Percentiles rank a stretch among this genome's conserved stretches.
These are phyloP conservation scores for Nectriaceae sp. DNA, from an alignment of 2,329 filamentous ascomycete genomes.

Conservation along the genomic window DNA sequence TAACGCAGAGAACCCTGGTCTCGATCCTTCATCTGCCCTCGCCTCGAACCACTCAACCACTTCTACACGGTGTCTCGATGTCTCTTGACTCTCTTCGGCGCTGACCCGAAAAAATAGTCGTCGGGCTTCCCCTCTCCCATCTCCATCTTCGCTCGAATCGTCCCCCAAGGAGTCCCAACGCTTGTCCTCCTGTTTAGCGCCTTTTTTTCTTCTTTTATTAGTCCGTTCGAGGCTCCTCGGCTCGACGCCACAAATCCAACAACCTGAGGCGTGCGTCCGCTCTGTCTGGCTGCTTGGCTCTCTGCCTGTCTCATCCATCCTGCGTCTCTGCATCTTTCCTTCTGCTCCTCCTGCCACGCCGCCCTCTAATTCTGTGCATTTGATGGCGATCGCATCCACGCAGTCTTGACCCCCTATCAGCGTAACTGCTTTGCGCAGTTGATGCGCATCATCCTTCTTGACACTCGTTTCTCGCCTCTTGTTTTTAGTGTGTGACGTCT, in stretches of 20 bases:
- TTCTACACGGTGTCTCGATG: no score
- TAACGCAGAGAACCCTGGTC: no score
- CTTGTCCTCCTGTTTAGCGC: background rate
- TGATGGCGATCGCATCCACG: background rate
- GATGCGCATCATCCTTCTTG: background rate
- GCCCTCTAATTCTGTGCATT: background rate
- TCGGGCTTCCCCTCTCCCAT: background rate
- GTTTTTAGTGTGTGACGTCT: background rate
- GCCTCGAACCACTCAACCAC: constrained; percentile 19
- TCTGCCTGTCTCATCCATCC: constrained; percentile 13
- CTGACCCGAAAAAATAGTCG: background rate
- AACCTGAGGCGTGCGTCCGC: constrained; percentile 12
- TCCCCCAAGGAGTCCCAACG: background rate
- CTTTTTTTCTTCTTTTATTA: background rate
- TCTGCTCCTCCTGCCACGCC: background rate
- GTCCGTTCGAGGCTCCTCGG: constrained; percentile 23
- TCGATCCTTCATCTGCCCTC: constrained; percentile 14
- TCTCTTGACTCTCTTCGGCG: background rate
- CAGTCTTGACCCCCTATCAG: background rate
- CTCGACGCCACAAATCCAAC: constrained; percentile 30
- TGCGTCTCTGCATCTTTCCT: constrained; percentile 7
- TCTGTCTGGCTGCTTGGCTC: constrained; percentile 16
- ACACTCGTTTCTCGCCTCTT: background rate
- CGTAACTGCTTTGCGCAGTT: background rate
- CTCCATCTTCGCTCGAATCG: background rate